Percentiles rank a stretch among this genome's conserved stretches.
Evolutionary conservation across 116 monocot genomes (phyloP).

Genomic region (Iris pallida): DNA sequence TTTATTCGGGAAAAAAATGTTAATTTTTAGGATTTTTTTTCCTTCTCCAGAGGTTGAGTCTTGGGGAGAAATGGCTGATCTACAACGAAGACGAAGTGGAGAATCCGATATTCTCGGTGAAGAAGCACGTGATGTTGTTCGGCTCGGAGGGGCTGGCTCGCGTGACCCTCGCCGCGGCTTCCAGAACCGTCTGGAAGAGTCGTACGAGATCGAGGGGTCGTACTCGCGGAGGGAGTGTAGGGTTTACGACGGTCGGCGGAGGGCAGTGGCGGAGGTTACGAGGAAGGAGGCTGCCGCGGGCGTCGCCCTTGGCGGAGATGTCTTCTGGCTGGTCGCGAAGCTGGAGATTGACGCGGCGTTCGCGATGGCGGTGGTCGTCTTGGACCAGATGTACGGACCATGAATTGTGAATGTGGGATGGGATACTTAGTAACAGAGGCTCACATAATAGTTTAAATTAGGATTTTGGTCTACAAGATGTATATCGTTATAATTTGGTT

Average conservation of each 20-base stretch:
- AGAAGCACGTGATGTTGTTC: constrained; percentile 6
- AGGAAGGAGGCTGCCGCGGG: constrained; percentile 11
- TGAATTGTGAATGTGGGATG: too few relatives aligned
- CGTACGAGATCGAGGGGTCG: constrained; percentile 13
- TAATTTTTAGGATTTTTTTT: background rate
- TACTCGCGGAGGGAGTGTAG: constrained; percentile 11
- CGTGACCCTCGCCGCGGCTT: background rate
- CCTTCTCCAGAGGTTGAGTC: constrained; percentile 12
- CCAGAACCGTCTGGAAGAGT: background rate
- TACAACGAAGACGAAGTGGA: constrained; percentile 3
- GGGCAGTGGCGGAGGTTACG: constrained; percentile 9
- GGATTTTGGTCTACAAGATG: too few relatives aligned
- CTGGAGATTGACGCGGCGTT: constrained; percentile 5
- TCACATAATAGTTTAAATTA: too few relatives aligned
- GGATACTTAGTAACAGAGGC: too few relatives aligned
- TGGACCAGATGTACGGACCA: constrained; percentile 20
- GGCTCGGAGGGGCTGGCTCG: constrained; percentile 11
- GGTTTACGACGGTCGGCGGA: constrained; percentile 8
- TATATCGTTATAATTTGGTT: too few relatives aligned
- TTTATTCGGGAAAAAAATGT: background rate
- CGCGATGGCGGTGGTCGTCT: constrained; percentile 13
- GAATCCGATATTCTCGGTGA: constrained; percentile 4
- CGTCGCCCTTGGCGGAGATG: constrained; percentile 13
- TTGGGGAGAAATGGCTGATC: constrained; percentile 17
- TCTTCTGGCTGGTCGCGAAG: constrained; percentile 9